phyloP scores from a whole-genome alignment of 2,329 filamentous ascomycete species.

The Immersiporthe knoxdaviesiana region DNA sequence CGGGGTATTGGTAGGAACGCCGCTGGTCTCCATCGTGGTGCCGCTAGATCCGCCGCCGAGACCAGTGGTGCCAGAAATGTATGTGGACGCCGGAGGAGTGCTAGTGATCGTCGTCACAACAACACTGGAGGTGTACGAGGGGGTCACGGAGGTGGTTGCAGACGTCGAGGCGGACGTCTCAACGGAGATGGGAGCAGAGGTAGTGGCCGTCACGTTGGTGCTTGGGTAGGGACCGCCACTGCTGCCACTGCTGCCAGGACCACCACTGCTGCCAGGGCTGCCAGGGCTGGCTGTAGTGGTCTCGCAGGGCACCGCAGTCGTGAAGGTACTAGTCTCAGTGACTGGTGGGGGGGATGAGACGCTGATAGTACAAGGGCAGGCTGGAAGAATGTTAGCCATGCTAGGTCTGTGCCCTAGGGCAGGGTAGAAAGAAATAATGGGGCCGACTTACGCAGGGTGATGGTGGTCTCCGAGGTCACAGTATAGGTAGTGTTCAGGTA shows the following conservation, averaged over 20 bases:
- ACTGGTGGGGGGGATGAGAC: slow-evolving; percentile 38
- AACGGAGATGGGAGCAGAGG: slow-evolving; percentile 19
- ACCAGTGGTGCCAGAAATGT: slow-evolving; percentile 29
- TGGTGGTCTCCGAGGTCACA: slow-evolving; percentile 44
- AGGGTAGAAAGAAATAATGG: background rate
- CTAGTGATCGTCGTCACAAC: slow-evolving; percentile 30
- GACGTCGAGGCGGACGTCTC: slow-evolving; percentile 21
- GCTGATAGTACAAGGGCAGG: slow-evolving; percentile 52
- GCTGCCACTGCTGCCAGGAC: no score
- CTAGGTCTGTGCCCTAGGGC: background rate
- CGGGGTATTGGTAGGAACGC: slow-evolving; percentile 36
- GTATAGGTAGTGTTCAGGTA: slow-evolving; percentile 49
- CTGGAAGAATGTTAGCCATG: slow-evolving; percentile 39
- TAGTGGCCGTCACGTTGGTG: slow-evolving; percentile 17
- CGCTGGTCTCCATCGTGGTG: slow-evolving; percentile 1
- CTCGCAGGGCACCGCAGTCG: slow-evolving; percentile 26
- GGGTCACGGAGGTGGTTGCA: slow-evolving; percentile 23
- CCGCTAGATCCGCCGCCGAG: slow-evolving; percentile 18
- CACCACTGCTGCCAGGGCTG: slow-evolving; percentile 13
- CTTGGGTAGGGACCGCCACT: slow-evolving; percentile 23
- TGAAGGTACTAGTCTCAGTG: slow-evolving; percentile 35
- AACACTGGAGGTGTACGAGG: slow-evolving; percentile 17
- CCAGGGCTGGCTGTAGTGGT: slow-evolving; percentile 22
- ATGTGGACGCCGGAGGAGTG: slow-evolving; percentile 31
- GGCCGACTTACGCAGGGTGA: slow-evolving; percentile 48